Evolutionary conservation across 2,329 filamentous ascomycete species (phyloP), one percentile per base, ranked within the genome.

Genomic region (Pseudophaeomoniella oleicola): DNA sequence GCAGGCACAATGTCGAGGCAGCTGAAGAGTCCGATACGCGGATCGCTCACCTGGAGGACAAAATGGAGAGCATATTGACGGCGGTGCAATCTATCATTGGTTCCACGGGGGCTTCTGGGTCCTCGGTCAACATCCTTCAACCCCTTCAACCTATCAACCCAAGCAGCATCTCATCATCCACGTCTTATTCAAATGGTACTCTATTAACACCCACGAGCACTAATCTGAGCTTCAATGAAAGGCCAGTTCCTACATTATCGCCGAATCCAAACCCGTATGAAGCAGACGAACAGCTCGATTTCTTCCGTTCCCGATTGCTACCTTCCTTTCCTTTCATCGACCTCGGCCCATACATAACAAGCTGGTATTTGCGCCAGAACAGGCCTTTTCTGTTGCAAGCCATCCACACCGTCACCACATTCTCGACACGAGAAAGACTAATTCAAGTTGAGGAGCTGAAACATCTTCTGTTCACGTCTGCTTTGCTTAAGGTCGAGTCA

Each of bases 331-430:
- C 57, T 2, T 60, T 61, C 32, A 46, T 58, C 6, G 14, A 53
- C 32, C 41, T 60, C 5, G 36, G 46, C 10, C 41, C 50, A 5
- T 38, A 47, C 2, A 38, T 51, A 31, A 54, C 53, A 14, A 47
- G 42, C n/a, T 33, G 44, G 32, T 45, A 57, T 40, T 44, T 62
- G n/a, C 52, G 42, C 13, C 46, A 48, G 19, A 43, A 51, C 15
- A 42, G 52, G 22, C 58, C 57, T 1, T 46, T 57, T 30, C 37
- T 61, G 14, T 45, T 58, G n/a, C 53, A 51, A 16, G 55, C 58
- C 14, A 60, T 61, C 35, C 13, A 50, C 18, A 51, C 51, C 1
- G 55, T 59, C 1, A 50, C 52, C 4, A 47, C 51, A 2, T 49
- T 51, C 30, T 54, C 56, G 5, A 51, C 48, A 4, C 42, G 49